Evolutionary conservation across 2,329 filamentous ascomycete species (phyloP).

Genomic region (Trichoderma koningii): DNA sequence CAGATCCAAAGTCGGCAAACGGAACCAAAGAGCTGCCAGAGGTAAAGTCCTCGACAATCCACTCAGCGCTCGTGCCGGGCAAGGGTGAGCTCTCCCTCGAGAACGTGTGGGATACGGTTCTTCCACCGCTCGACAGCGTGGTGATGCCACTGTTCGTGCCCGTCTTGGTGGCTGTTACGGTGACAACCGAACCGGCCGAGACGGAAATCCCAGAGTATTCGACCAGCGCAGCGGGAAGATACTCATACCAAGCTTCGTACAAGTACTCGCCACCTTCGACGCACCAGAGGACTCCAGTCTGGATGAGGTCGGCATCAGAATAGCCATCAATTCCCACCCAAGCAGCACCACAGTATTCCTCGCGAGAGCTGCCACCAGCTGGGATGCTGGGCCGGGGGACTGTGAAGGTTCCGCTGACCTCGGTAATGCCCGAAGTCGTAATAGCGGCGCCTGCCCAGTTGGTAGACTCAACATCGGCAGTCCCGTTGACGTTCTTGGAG

Average conservation of each 20-base stretch:
- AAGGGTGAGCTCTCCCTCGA: background rate
- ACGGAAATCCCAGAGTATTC: conserved; percentile 5
- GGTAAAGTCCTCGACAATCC: conserved; percentile 18
- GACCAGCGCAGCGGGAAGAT: background rate
- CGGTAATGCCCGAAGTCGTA: background rate
- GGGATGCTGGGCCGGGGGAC: conserved; percentile 10
- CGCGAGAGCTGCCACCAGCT: background rate
- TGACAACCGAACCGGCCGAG: conserved; percentile 14
- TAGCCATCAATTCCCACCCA: conserved; percentile 20
- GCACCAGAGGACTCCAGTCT: conserved; percentile 17
- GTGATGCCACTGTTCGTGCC: conserved; percentile 9
- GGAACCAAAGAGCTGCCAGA: background rate
- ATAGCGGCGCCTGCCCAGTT: conserved; percentile 16
- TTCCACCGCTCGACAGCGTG: background rate
- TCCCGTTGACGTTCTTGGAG: background rate
- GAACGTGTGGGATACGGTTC: conserved; percentile 6
- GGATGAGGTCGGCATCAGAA: conserved; percentile 13
- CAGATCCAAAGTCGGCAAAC: conserved; percentile 19
- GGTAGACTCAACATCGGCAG: background rate
- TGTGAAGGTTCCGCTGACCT: conserved; percentile 11
- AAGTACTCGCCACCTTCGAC: background rate
- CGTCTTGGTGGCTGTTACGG: conserved; percentile 11
- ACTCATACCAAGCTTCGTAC: conserved; percentile 22
- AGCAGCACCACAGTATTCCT: conserved; percentile 7
- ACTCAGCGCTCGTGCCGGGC: conserved; percentile 20